phyloP scores from a whole-genome alignment of 805 yeast genomes.

The Metschnikowia amazonensis region DNA sequence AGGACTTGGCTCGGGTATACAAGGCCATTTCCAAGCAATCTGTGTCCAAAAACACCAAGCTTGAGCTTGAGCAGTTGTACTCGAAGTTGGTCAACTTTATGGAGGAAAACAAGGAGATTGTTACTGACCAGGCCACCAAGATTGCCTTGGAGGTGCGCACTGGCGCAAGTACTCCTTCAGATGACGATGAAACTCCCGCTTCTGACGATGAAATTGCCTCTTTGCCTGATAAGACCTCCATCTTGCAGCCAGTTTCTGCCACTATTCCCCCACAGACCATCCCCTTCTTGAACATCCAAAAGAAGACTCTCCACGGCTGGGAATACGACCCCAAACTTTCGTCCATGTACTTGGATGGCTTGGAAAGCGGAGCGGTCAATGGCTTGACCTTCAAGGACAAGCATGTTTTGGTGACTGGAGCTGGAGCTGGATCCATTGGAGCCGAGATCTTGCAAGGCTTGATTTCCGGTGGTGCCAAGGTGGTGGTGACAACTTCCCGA shows the following conservation, averaged over 20 bases:
- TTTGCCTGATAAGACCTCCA: conserved; percentile 67
- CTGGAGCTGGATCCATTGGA: conserved; percentile 98
- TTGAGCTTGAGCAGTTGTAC: conserved; percentile 69
- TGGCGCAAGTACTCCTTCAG: conserved; percentile 44
- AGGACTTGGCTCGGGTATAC: conserved; percentile 80
- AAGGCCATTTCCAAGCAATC: conserved; percentile 72
- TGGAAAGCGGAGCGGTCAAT: conserved; percentile 90
- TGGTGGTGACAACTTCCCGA: conserved; percentile 92
- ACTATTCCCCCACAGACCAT: conserved; percentile 77
- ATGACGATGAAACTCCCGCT: conserved; percentile 30
- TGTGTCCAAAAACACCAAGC: conserved; percentile 55
- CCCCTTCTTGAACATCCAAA: conserved; percentile 92
- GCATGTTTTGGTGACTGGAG: conserved; percentile 92
- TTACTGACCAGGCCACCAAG: conserved; percentile 59
- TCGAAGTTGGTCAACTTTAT: conserved; percentile 67
- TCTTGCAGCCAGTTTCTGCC: conserved; percentile 69
- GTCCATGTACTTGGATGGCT: conserved; percentile 76
- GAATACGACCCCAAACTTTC: conserved; percentile 77
- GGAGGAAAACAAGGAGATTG: conserved; percentile 67
- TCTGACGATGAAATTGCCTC: conserved; percentile 80
- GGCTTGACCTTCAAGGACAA: conserved; percentile 89
- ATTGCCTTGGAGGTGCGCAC: conserved; percentile 40
- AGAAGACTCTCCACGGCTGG: conserved; percentile 77
- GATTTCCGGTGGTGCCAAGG: conserved; percentile 96
- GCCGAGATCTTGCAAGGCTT: conserved; percentile 94